Percentiles rank a stretch among this genome's conserved stretches.
These are phyloP conservation scores for Trifolium fragiferum DNA, from an alignment of 306 rosid genomes.

Conservation along the genomic window DNA sequence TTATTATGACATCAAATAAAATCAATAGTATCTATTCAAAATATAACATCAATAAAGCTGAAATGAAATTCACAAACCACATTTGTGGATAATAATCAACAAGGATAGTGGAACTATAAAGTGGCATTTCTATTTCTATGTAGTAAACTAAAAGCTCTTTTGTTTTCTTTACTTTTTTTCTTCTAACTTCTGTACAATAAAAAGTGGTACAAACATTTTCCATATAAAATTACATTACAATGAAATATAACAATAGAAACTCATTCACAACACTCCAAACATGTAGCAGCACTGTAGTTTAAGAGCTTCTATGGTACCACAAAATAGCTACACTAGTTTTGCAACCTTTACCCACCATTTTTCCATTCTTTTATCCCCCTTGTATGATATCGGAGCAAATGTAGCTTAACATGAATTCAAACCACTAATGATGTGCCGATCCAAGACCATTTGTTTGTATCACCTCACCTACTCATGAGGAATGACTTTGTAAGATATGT, in stretches of 20 bases:
- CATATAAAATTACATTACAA: conserved; percentile 37
- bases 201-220: conserved; percentile 36
- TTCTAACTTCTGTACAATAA: conserved; percentile 38
- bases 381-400: no score
- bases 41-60: background rate
- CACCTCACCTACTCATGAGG: conserved; percentile 33
- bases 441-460: conserved; percentile 32
- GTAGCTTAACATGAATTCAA: no score
- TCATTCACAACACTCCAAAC: conserved; percentile 35
- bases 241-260: conserved; percentile 3
- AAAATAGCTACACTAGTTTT: conserved; percentile 38
- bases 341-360: background rate
- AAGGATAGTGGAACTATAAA: conserved; percentile 18
- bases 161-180: background rate
- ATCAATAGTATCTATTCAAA: no score
- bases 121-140: conserved; percentile 3
- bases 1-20: no score
- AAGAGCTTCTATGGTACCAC: conserved; percentile 42
- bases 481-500: conserved; percentile 31
- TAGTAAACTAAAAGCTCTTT: conserved; percentile 29
- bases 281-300: conserved; percentile 41
- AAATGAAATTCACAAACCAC: background rate
- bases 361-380: no score
- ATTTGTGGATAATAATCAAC: conserved; percentile 1
- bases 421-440: background rate